A percentile compares a stretch with the other conserved stretches of the same genome.
Conservation (phyloP, 805 yeast genomes). For the Scheffersomyces amazonensis region DNA sequence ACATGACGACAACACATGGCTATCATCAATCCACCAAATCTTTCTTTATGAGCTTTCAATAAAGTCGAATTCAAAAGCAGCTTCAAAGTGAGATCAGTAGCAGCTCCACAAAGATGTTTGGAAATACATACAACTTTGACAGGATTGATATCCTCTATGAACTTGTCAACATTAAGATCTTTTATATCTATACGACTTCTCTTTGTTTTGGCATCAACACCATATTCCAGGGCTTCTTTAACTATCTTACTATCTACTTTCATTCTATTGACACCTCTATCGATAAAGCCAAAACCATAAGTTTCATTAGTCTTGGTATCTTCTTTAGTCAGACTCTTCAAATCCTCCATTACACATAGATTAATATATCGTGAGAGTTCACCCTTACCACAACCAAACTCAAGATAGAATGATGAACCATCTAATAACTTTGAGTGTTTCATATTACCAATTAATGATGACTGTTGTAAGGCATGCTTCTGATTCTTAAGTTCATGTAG, state of each 20-base stretch:
- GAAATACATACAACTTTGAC: conserved; percentile 59
- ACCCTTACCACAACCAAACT: conserved; percentile 91
- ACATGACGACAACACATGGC: conserved; percentile 95
- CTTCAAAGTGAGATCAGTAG: conserved; percentile 80
- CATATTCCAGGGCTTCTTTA: conserved; percentile 37
- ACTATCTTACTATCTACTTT: conserved; percentile 71
- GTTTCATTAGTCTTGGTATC: not conserved
- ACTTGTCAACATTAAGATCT: conserved; percentile 56
- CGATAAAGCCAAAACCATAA: conserved; percentile 59
- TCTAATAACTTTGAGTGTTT: conserved; percentile 38
- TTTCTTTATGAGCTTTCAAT: conserved; percentile 2
- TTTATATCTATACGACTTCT: conserved; percentile 77
- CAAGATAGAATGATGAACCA: conserved; percentile 45
- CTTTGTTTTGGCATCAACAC: conserved; percentile 29
- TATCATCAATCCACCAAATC: conserved; percentile 59
- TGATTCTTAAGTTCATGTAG: conserved; percentile 50
- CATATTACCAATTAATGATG: conserved; percentile 73
- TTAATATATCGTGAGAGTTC: conserved; percentile 70
- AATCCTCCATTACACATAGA: conserved; percentile 27
- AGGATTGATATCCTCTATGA: conserved; percentile 26
- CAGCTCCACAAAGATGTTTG: conserved; percentile 91
- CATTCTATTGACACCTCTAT: conserved; percentile 73
- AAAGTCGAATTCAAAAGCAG: conserved; percentile 49
- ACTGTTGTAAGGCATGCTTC: conserved; percentile 82
- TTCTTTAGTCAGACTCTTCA: not conserved